Conservation (phyloP, 1,284 basidiomycete genomes). For the Naganishia cerealis region DNA sequence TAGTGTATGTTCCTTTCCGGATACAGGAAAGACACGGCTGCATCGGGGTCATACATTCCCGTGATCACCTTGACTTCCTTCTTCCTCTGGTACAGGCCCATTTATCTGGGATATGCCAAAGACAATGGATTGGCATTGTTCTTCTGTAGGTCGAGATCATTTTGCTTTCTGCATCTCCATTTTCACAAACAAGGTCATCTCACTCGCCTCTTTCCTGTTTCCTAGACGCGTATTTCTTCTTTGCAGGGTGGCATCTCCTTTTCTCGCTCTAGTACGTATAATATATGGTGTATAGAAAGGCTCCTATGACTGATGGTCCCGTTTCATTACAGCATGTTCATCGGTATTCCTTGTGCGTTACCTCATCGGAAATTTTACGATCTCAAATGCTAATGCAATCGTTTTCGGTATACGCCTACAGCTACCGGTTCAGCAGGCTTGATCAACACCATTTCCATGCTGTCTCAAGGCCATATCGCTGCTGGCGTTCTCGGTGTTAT, state of each 20-base stretch:
- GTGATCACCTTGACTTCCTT: conserved; percentile 80
- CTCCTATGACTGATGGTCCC: conserved; percentile 39
- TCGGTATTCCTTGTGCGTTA: conserved; percentile 67
- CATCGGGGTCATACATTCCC: conserved; percentile 63
- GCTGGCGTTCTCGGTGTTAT: conserved; percentile 76
- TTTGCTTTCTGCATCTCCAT: conserved; percentile 38
- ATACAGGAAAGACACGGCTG: conserved; percentile 44
- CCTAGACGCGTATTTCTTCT: conserved; percentile 89
- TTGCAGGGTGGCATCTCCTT: conserved; percentile 86
- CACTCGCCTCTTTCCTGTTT: conserved; percentile 17
- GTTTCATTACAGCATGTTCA: conserved; percentile 63
- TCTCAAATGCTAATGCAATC: neutral
- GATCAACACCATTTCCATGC: conserved; percentile 83
- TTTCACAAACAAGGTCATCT: conserved; percentile 4
- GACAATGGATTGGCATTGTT: conserved; percentile 58
- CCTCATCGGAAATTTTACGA: conserved; percentile 45
- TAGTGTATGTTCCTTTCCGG: conserved; percentile 32
- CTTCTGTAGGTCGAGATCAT: conserved; percentile 47
- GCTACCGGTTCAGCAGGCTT: conserved; percentile 91
- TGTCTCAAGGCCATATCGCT: conserved; percentile 60
- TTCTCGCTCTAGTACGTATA: conserved; percentile 66
- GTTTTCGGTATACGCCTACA: conserved; percentile 26
- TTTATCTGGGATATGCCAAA: conserved; percentile 97
- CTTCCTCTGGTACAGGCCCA: conserved; percentile 88
- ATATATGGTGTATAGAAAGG: conserved; percentile 37